Evolutionary conservation across 805 yeast genomes (phyloP).

Genomic region (Metschnikowia lunata): DNA sequence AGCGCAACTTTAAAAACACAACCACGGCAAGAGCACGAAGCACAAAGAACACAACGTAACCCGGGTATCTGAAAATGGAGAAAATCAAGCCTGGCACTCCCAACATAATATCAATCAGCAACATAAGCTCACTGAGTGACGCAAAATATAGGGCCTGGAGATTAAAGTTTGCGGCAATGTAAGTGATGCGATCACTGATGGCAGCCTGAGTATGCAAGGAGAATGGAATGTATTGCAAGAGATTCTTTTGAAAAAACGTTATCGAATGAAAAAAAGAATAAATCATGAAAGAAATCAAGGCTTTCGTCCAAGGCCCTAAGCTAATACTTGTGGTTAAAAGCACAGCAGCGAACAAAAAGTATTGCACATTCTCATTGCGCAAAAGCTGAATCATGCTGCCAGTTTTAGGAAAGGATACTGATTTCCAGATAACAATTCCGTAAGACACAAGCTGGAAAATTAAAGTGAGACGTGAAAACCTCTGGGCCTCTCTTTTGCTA

Average conservation of each 20-base stretch:
- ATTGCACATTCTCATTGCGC: slow-evolving; percentile 41
- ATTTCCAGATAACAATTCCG: slow-evolving; percentile 57
- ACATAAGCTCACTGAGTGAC: slow-evolving; percentile 32
- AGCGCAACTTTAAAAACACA: slow-evolving; percentile 35
- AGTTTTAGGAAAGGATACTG: slow-evolving; percentile 35
- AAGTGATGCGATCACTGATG: slow-evolving; percentile 25
- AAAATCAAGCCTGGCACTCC: slow-evolving; percentile 25
- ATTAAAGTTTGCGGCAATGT: slow-evolving; percentile 29
- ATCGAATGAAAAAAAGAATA: slow-evolving; percentile 36
- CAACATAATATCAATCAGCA: slow-evolving; percentile 23
- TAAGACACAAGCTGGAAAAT: slow-evolving; percentile 56
- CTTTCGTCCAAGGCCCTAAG: slow-evolving; percentile 37
- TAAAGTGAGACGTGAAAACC: slow-evolving; percentile 34
- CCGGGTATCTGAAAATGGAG: slow-evolving; percentile 19
- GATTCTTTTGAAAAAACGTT: slow-evolving; percentile 35
- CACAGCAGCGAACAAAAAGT: slow-evolving; percentile 29
- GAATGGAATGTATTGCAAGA: slow-evolving; percentile 33
- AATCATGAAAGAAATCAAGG: slow-evolving; percentile 32
- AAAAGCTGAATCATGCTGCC: slow-evolving; percentile 17
- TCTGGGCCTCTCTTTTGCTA: slow-evolving; percentile 23
- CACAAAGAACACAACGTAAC: slow-evolving; percentile 27
- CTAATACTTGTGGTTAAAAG: slow-evolving; percentile 27
- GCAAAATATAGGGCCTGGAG: slow-evolving; percentile 37
- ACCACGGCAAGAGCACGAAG: slow-evolving; percentile 31
- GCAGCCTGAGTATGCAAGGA: slow-evolving; percentile 25